Conservation (phyloP, 2,329 filamentous ascomycete species). For the Exophiala oligosperma region DNA sequence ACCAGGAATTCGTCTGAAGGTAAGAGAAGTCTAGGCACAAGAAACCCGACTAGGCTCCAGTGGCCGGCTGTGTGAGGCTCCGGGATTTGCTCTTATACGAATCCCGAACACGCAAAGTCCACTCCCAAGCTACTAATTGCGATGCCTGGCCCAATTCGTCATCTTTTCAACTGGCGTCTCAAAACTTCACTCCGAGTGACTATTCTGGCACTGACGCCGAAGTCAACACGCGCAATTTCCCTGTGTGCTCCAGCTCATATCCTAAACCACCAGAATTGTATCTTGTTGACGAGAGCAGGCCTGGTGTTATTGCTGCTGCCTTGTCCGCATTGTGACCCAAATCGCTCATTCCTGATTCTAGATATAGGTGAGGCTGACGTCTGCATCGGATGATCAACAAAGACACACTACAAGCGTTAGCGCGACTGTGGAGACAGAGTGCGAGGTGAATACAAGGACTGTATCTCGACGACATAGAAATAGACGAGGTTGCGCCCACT, state of each 20-base stretch:
- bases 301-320: background rate
- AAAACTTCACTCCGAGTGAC: background rate
- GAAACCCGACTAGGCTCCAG: too few species aligned
- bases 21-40: too few species aligned
- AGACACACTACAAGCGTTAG: too few species aligned
- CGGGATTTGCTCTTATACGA: background rate
- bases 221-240: background rate
- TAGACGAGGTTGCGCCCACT: background rate
- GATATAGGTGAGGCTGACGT: too few species aligned
- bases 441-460: background rate
- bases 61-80: too few species aligned
- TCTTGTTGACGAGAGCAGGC: background rate
- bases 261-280: background rate
- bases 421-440: background rate
- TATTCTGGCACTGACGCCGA: background rate
- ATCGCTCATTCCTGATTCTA: too few species aligned
- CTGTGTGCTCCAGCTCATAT: background rate
- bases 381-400: too few species aligned
- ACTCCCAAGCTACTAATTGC: background rate
- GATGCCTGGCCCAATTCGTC: background rate
- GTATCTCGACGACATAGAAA: constrained; percentile 1
- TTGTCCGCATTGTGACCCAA: too few species aligned
- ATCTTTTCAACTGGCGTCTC: background rate
- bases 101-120: background rate
- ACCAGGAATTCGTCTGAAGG: too few species aligned